Evolutionary conservation across 1,284 basidiomycete species (phyloP).

Genomic region (Limonomyces culmigenus): DNA sequence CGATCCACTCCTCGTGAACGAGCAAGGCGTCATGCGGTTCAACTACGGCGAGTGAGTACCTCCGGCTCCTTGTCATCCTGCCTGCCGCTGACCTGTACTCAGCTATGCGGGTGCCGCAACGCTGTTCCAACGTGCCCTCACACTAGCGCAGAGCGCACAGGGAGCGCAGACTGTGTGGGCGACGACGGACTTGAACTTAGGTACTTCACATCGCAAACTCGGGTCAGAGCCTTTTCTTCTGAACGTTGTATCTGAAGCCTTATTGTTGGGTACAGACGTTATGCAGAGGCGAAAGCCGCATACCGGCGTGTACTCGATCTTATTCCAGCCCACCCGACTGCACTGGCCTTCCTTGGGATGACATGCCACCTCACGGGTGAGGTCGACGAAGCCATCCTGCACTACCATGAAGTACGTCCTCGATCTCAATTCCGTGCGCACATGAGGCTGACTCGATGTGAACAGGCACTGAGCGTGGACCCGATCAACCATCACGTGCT

Average conservation of each 20-base stretch:
- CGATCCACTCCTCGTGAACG: slow-evolving; percentile 85
- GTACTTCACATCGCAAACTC: slow-evolving; percentile 70
- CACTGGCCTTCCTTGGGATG: slow-evolving; percentile 73
- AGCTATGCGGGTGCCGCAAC: slow-evolving; percentile 57
- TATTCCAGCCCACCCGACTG: slow-evolving; percentile 62
- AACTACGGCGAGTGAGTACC: slow-evolving; percentile 62
- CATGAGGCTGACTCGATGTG: slow-evolving; percentile 26
- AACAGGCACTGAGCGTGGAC: slow-evolving; percentile 54
- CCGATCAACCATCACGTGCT: slow-evolving; percentile 78
- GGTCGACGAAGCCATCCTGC: slow-evolving; percentile 64
- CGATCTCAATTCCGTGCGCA: not conserved
- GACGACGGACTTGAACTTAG: slow-evolving; percentile 80
- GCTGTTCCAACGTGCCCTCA: slow-evolving; percentile 59
- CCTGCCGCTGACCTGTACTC: not conserved
- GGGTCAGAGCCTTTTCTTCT: slow-evolving; percentile 30
- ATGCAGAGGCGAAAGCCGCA: slow-evolving; percentile 48
- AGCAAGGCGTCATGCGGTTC: slow-evolving; percentile 86
- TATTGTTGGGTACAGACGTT: slow-evolving; percentile 27
- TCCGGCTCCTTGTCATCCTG: not conserved
- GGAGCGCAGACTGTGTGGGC: slow-evolving; percentile 74
- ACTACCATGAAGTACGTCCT: slow-evolving; percentile 70
- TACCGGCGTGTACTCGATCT: slow-evolving; percentile 70
- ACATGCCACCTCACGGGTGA: slow-evolving; percentile 62
- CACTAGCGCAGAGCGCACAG: slow-evolving; percentile 67
- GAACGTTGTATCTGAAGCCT: not conserved